Evolutionary conservation across 352 stramenopile genomes (phyloP).

Genomic region (Achlya hypogyna): DNA sequence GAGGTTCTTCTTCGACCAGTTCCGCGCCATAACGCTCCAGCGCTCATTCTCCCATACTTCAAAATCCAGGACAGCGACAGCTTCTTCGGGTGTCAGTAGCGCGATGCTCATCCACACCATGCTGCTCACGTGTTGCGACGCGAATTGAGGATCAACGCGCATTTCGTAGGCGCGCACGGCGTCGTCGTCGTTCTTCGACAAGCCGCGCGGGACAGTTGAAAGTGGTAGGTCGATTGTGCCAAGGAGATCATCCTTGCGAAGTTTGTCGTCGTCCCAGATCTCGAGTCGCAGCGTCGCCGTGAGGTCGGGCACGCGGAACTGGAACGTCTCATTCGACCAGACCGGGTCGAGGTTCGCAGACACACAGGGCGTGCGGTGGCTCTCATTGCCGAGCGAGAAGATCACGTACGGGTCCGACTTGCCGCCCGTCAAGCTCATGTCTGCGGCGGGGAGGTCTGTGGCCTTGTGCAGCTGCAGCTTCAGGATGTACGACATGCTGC

Average conservation of each 20-base stretch:
- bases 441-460: constrained; percentile 24
- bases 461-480: constrained; percentile 28
- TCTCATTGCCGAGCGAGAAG: constrained; percentile 23
- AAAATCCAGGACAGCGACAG: constrained; percentile 18
- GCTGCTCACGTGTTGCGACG: constrained; percentile 1
- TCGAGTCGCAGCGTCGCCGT: constrained; percentile 19
- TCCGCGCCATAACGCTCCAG: constrained; percentile 9
- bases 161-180: constrained; percentile 19
- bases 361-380: constrained; percentile 24
- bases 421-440: constrained; percentile 23
- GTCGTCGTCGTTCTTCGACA: not conserved
- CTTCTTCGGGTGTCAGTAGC: constrained; percentile 21
- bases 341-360: constrained; percentile 24
- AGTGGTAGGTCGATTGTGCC: constrained; percentile 25
- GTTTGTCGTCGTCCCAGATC: constrained; percentile 28
- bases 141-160: constrained; percentile 17
- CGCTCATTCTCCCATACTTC: constrained; percentile 38
- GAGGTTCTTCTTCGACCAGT: constrained; percentile 2
- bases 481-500: not conserved
- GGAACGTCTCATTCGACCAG: constrained; percentile 31
- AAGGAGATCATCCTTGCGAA: constrained; percentile 26
- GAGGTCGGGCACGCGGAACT: constrained; percentile 27
- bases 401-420: constrained; percentile 33
- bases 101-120: constrained; percentile 24
- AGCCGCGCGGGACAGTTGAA: constrained; percentile 8